phyloP scores from a whole-genome alignment of 2,329 filamentous ascomycete species.

The Xenosphaeropsis pyriputrescens region DNA sequence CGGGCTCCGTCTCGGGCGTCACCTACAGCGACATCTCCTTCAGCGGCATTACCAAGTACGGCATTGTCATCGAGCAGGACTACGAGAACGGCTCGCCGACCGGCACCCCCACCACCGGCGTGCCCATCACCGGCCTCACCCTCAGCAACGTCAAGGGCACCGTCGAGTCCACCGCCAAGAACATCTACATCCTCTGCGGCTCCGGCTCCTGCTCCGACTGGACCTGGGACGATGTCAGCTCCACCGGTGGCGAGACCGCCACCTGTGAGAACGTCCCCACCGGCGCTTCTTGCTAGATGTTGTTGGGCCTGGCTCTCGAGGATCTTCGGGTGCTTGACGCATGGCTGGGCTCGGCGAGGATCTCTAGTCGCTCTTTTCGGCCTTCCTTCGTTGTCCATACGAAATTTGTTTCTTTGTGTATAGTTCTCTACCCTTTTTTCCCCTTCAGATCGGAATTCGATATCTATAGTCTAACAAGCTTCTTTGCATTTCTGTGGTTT shows the following conservation, averaged over 20 bases:
- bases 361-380: too few relatives aligned
- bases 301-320: too few relatives aligned
- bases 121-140: conserved; percentile 34
- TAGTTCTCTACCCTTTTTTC: too few relatives aligned
- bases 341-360: too few relatives aligned
- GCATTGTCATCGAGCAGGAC: conserved; percentile 43
- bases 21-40: conserved; percentile 38
- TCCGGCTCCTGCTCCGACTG: conserved; percentile 33
- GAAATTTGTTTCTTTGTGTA: too few relatives aligned
- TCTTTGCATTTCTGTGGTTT: too few relatives aligned
- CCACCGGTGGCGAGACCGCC: conserved; percentile 34
- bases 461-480: too few relatives aligned
- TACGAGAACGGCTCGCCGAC: conserved; percentile 31
- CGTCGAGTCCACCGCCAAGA: conserved; percentile 21
- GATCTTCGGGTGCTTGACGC: too few relatives aligned
- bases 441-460: too few relatives aligned
- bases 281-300: conserved; percentile 6
- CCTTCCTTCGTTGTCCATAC: too few relatives aligned
- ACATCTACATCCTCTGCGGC: conserved; percentile 38
- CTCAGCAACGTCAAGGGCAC: conserved; percentile 27
- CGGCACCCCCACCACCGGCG: conserved; percentile 28
- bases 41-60: conserved; percentile 33
- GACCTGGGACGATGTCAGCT: conserved; percentile 31
- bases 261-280: conserved; percentile 24
- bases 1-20: conserved; percentile 33